Conservation (phyloP, 257 asterid genomes). For the Jacaranda mimosifolia region DNA sequence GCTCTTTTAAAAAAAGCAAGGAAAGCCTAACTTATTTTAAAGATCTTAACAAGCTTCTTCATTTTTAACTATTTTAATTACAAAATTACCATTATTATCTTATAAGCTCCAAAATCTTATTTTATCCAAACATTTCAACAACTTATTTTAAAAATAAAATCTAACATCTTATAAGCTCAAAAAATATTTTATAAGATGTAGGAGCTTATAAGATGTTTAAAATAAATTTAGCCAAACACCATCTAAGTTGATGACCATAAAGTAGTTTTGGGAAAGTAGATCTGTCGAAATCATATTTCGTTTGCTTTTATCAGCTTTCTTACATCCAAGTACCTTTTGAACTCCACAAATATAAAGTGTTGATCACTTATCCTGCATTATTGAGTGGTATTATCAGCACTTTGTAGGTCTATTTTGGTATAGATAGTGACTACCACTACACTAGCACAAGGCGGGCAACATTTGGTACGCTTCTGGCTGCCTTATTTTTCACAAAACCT, state of each 20-base stretch:
- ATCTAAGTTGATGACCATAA: not conserved
- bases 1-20: no score
- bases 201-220: no score
- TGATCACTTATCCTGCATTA: not conserved
- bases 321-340: slow-evolving; percentile 5
- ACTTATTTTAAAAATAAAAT: no score
- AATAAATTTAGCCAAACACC: no score
- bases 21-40: no score
- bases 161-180: no score
- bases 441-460: slow-evolving; percentile 14
- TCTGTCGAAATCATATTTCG: slow-evolving; percentile 11
- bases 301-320: slow-evolving; percentile 31
- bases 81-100: no score
- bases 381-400: slow-evolving; percentile 23
- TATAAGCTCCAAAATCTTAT: no score
- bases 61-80: no score
- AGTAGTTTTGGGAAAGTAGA: slow-evolving; percentile 26
- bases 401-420: slow-evolving; percentile 26
- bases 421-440: slow-evolving; percentile 31
- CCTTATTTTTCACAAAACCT: not conserved
- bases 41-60: no score
- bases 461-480: slow-evolving; percentile 17
- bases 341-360: slow-evolving; percentile 32
- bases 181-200: no score
- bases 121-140: no score